A percentile compares a stretch with the other conserved stretches of the same genome.
phyloP scores from a whole-genome alignment of 805 yeast genomes.

The Lipomyces sp. region DNA sequence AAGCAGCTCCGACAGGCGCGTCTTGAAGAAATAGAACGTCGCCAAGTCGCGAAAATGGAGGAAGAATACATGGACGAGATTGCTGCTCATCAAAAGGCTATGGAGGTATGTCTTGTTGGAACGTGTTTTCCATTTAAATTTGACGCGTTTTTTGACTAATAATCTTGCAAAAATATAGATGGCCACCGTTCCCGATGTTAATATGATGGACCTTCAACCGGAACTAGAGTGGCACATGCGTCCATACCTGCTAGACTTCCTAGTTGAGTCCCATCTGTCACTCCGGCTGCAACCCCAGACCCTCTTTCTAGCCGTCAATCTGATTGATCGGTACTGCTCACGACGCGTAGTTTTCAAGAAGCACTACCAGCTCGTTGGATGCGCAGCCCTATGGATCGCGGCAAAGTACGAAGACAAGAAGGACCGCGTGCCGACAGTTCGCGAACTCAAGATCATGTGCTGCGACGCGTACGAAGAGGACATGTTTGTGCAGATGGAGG shows the following conservation, averaged over 20 bases:
- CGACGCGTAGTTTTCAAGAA: slow-evolving; percentile 81
- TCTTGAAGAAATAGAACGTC: slow-evolving; percentile 35
- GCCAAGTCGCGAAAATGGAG: slow-evolving; percentile 35
- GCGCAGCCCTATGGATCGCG: slow-evolving; percentile 91
- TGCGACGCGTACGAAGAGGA: slow-evolving; percentile 65
- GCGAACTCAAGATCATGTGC: slow-evolving; percentile 73
- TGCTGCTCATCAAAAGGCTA: slow-evolving; percentile 44
- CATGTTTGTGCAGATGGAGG: slow-evolving; percentile 75
- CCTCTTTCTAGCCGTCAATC: slow-evolving; percentile 68
- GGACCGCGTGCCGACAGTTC: slow-evolving; percentile 71
- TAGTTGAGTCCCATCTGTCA: slow-evolving; percentile 66
- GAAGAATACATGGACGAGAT: slow-evolving; percentile 49
- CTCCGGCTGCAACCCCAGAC: slow-evolving; percentile 68
- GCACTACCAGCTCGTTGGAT: slow-evolving; percentile 87
- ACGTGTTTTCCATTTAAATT: neutral
- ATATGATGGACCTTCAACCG: slow-evolving; percentile 84
- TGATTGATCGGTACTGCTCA: slow-evolving; percentile 90
- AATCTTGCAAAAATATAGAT: slow-evolving; percentile 9
- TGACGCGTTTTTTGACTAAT: neutral
- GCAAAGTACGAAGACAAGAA: slow-evolving; percentile 81
- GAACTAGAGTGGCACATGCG: slow-evolving; percentile 78
- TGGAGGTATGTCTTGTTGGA: slow-evolving; percentile 40
- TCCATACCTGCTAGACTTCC: slow-evolving; percentile 74
- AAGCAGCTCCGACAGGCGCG: slow-evolving; percentile 32
- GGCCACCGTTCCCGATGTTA: slow-evolving; percentile 54